Evolutionary conservation across 768 basidiomycete genomes (phyloP).

Genomic region (Suillus weaverae): DNA sequence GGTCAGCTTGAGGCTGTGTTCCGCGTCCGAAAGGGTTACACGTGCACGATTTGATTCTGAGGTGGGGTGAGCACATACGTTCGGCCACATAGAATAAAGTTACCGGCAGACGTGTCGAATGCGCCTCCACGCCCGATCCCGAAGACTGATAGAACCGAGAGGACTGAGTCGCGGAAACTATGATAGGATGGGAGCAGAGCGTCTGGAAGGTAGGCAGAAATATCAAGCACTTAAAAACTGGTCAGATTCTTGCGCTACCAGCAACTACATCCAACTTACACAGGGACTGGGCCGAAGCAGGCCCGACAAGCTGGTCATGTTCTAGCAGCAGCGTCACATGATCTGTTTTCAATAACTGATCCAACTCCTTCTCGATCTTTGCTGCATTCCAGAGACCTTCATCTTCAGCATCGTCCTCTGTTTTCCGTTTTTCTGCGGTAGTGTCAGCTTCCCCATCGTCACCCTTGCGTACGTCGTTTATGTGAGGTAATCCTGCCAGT

Average conservation of each 20-base stretch:
- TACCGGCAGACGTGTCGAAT: slow-evolving; percentile 43
- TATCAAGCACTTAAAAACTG: slow-evolving; percentile 64
- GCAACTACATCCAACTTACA: slow-evolving; percentile 44
- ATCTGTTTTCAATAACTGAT: slow-evolving; percentile 59
- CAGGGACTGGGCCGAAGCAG: slow-evolving; percentile 47
- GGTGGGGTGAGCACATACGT: slow-evolving; percentile 10
- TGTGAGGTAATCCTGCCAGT: slow-evolving; percentile 66
- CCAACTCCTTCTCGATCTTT: slow-evolving; percentile 58
- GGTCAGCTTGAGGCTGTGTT: slow-evolving; percentile 54
- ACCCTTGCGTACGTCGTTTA: slow-evolving; percentile 63
- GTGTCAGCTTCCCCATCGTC: slow-evolving; percentile 36
- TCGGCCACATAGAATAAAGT: not conserved
- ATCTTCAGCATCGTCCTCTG: slow-evolving; percentile 50
- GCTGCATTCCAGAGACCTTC: slow-evolving; percentile 62
- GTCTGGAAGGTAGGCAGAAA: slow-evolving; percentile 86
- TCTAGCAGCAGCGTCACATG: slow-evolving; percentile 73
- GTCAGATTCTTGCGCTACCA: not conserved
- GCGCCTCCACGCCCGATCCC: slow-evolving; percentile 51
- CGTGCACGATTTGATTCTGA: slow-evolving; percentile 63
- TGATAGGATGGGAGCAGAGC: slow-evolving; percentile 73
- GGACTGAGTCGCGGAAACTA: slow-evolving; percentile 54
- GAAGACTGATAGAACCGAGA: slow-evolving; percentile 62
- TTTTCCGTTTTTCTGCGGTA: slow-evolving; percentile 14
- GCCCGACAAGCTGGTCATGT: slow-evolving; percentile 68
- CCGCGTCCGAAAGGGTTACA: slow-evolving; percentile 60